Conservation (phyloP, 208 protist genomes). For the Acanthamoeba rhysodes region DNA sequence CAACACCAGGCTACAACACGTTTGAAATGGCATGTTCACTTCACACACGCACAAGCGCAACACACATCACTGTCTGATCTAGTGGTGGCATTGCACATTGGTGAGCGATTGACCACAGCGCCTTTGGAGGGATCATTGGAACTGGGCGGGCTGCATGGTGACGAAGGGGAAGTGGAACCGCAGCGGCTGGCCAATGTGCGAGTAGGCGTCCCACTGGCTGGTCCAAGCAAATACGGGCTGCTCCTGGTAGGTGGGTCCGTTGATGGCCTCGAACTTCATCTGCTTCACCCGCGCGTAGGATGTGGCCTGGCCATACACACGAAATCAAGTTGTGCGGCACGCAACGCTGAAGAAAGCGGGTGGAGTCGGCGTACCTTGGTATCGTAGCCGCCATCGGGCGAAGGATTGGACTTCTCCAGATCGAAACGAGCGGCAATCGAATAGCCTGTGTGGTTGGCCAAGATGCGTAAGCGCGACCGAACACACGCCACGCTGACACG, state of each 20-base stretch:
- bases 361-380: slow-evolving; percentile 73
- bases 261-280: slow-evolving; percentile 59
- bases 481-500: no score
- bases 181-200: slow-evolving; percentile 75
- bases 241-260: slow-evolving; percentile 74
- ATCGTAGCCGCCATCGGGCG: slow-evolving; percentile 79
- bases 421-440: slow-evolving; percentile 80
- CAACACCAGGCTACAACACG: no score
- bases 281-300: slow-evolving; percentile 32
- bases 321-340: background rate
- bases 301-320: background rate
- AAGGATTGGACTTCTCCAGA: slow-evolving; percentile 32
- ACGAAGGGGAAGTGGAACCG: slow-evolving; percentile 76
- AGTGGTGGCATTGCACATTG: no score
- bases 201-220: background rate
- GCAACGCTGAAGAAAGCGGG: no score
- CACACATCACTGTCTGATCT: no score
- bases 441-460: background rate
- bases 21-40: no score
- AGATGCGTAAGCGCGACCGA: background rate
- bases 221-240: slow-evolving; percentile 75
- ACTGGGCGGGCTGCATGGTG: slow-evolving; percentile 45
- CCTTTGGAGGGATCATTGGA: background rate
- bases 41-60: no score
- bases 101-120: no score